Percentiles rank a stretch among this genome's conserved stretches.
Conservation (phyloP, 2,329 filamentous ascomycete species). For the Aspergillus sergii region DNA sequence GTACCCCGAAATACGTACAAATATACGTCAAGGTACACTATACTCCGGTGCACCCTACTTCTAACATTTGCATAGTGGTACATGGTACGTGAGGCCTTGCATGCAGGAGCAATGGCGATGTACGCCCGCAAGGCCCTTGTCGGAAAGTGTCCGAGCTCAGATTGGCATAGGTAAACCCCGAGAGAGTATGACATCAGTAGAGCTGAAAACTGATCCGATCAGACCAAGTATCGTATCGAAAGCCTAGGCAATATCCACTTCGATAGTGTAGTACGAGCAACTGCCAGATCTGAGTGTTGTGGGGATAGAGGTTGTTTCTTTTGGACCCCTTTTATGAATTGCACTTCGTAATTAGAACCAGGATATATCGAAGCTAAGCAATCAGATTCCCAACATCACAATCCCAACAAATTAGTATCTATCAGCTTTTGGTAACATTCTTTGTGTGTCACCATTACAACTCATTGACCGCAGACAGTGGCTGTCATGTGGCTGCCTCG, state of each 20-base stretch:
- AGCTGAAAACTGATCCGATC: background rate
- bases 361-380: background rate
- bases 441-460: slow-evolving; percentile 11
- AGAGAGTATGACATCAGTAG: slow-evolving; percentile 18
- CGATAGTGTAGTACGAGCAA: background rate
- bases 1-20: background rate
- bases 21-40: background rate
- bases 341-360: background rate
- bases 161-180: background rate
- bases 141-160: slow-evolving; percentile 6
- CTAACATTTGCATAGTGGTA: background rate
- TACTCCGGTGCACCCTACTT: background rate
- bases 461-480: slow-evolving; percentile 7
- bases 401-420: background rate
- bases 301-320: background rate
- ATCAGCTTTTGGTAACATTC: background rate
- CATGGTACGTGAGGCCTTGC: background rate
- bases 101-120: background rate
- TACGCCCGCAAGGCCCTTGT: background rate
- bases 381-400: background rate
- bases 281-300: slow-evolving; percentile 6
- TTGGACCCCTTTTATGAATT: background rate
- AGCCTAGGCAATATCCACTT: background rate
- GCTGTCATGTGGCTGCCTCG: slow-evolving; percentile 19
- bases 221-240: slow-evolving; percentile 4